These are phyloP conservation scores for Chrysanthemum makinoi DNA, from an alignment of 129 eudicot genomes.

Conservation along the genomic window DNA sequence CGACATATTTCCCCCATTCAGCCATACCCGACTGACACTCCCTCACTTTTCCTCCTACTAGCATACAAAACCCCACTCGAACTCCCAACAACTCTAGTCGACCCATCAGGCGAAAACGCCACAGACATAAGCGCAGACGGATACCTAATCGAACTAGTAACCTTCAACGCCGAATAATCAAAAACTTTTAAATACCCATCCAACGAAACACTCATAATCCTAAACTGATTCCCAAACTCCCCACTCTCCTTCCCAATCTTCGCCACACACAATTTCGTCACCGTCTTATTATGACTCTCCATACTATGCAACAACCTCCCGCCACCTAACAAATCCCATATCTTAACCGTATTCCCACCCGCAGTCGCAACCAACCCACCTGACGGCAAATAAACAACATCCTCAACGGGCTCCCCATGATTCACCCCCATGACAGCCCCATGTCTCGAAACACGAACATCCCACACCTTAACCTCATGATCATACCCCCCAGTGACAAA, in stretches of 20 bases:
- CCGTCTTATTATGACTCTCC: conserved; percentile 90
- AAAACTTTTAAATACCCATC: conserved; percentile 90
- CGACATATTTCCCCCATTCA: conserved; percentile 36
- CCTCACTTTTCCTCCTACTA: conserved; percentile 62
- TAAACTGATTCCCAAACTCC: conserved; percentile 49
- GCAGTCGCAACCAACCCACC: conserved; percentile 90
- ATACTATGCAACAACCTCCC: conserved; percentile 71
- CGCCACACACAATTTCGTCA: conserved; percentile 72
- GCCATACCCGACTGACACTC: conserved; percentile 24
- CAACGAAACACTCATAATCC: conserved; percentile 81
- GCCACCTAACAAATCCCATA: conserved; percentile 96
- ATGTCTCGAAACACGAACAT: conserved; percentile 54
- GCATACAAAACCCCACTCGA: conserved; percentile 74
- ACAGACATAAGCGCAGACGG: conserved; percentile 67
- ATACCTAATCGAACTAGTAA: conserved; percentile 76
- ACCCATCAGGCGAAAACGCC: conserved; percentile 75
- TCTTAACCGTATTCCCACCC: conserved; percentile 82
- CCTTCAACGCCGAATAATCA: conserved; percentile 68
- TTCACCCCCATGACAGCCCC: conserved; percentile 48
- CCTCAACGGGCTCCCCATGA: conserved; percentile 93
- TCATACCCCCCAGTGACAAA: conserved; percentile 82
- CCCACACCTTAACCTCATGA: conserved; percentile 84
- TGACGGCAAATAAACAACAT: conserved; percentile 70
- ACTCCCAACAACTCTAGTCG: conserved; percentile 69
- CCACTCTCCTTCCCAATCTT: conserved; percentile 48